These are phyloP conservation scores for Dipodascopsis uninucleata DNA, from an alignment of 805 yeast species.

Conservation along the genomic window DNA sequence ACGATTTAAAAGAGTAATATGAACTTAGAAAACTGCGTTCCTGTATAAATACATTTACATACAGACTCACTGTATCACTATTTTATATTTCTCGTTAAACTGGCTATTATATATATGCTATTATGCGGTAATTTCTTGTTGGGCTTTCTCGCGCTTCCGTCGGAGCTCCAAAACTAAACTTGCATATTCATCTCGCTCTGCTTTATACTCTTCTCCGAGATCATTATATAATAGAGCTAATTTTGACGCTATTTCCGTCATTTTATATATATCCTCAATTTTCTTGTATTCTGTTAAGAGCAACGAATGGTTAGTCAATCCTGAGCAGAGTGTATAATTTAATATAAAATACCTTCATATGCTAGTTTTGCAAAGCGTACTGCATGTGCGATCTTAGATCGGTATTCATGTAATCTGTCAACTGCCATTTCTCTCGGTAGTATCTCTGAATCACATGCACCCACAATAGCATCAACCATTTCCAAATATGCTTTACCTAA, in stretches of 20 bases:
- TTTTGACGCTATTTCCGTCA: constrained; percentile 1
- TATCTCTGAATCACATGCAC: constrained; percentile 9
- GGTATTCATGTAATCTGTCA: neutral
- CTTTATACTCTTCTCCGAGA: constrained; percentile 6
- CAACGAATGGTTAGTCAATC: neutral
- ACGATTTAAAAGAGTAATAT: too few relatives aligned
- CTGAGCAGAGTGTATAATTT: neutral
- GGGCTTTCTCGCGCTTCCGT: too few relatives aligned
- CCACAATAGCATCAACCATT: constrained; percentile 35
- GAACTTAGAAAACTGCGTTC: too few relatives aligned
- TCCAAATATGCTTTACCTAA: constrained; percentile 41
- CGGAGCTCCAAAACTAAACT: constrained; percentile 1
- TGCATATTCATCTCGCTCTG: constrained; percentile 4
- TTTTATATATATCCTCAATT: constrained; percentile 12
- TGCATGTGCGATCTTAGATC: constrained; percentile 6
- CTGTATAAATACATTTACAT: too few relatives aligned
- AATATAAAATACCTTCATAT: constrained; percentile 5
- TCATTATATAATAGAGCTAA: constrained; percentile 2
- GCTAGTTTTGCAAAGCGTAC: constrained; percentile 15
- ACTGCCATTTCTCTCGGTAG: too few relatives aligned
- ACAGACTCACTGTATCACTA: too few relatives aligned
- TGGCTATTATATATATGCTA: too few relatives aligned
- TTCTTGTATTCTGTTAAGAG: constrained; percentile 3
- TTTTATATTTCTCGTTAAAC: too few relatives aligned
- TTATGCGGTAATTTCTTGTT: too few relatives aligned